Conservation (phyloP, 345 rosid species). For the Populus davidiana region DNA sequence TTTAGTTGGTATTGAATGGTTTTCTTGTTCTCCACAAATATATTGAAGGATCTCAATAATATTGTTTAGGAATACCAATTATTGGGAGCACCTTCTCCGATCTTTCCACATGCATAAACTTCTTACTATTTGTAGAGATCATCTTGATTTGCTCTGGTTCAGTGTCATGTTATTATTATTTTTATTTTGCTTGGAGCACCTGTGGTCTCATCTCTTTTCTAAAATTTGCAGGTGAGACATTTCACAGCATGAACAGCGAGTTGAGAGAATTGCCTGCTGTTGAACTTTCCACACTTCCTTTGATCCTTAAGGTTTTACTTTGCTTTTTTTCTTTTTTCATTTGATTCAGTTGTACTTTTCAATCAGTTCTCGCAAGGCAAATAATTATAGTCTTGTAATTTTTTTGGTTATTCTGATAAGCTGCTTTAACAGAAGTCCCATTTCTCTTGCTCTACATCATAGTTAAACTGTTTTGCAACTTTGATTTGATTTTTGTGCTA, state of each 20-base stretch:
- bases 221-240: slow-evolving; percentile 62
- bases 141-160: background rate
- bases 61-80: background rate
- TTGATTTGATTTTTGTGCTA: background rate
- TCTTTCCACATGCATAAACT: background rate
- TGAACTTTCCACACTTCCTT: slow-evolving; percentile 87
- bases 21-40: background rate
- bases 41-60: background rate
- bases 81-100: background rate
- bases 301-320: slow-evolving; percentile 66
- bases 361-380: background rate
- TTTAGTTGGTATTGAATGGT: background rate
- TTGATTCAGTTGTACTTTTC: background rate
- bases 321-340: slow-evolving; percentile 1
- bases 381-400: background rate
- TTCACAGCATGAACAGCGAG: slow-evolving; percentile 72
- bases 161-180: background rate
- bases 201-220: slow-evolving; percentile 7
- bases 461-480: background rate
- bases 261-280: slow-evolving; percentile 91
- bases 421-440: background rate
- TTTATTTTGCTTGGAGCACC: background rate
- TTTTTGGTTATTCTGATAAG: background rate
- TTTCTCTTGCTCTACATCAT: too few relatives aligned
- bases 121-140: background rate